Evolutionary conservation across 2,329 filamentous ascomycete genomes (phyloP), one percentile per base, ranked within the genome.

Genomic region (Aureobasidium sp.): DNA sequence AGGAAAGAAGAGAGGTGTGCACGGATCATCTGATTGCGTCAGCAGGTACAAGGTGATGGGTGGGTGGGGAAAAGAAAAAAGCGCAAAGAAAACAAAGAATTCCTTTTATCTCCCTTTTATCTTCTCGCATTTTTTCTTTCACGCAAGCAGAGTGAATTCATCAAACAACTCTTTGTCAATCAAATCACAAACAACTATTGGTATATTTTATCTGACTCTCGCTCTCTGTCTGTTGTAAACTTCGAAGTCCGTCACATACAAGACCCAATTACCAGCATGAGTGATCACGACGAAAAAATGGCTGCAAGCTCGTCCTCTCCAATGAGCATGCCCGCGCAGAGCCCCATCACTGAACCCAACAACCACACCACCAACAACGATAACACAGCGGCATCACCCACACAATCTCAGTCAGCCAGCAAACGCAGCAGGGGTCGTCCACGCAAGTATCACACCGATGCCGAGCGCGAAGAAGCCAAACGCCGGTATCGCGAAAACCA

Each of bases 21-120:
- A 32, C 10, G 37, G 51, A 32, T 26, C 48, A 52, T 12, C 13
- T 8, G 13, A 55, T 59, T 57, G 37, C 53, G 43, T 59, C 41
- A 47, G 29, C 20, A 20, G 20, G 20, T 20, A 20, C 20, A 20
- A 20, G 20, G 20, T 20, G 12, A 47, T 5, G 44, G 8, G 43
- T 13, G 32, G 53, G 27, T 13, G 24, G 15, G 26, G 24, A 27
- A 36, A 13, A 27, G 47, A 59, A 32, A 59, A 59, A 48, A 48
- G 46, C 46, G 55, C 55, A 59, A 47, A 59, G 41, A 59, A 59
- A 59, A 59, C 55, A 59, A 59, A 59, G 53, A 57, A 59, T 48
- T 48, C 32, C 17, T 39, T 48, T 59, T 27, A n/a, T 37, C 24
- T 48, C 27, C 24, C 34, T 46, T 56, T 57, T 46, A 43, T 55